phyloP scores from a whole-genome alignment of 129 eudicot species.

The Flaveria bidentis region DNA sequence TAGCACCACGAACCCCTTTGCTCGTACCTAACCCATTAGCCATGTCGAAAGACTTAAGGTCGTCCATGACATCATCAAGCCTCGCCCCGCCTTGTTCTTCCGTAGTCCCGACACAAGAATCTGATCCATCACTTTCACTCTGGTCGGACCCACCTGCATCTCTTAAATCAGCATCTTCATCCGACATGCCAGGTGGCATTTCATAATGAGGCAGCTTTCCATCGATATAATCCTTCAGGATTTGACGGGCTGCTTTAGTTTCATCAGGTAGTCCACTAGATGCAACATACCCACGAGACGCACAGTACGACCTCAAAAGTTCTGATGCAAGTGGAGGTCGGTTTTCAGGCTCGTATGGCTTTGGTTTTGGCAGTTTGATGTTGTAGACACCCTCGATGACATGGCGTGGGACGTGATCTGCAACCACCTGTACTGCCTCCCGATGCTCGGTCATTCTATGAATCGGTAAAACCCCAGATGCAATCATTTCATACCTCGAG shows the following conservation, averaged over 20 bases:
- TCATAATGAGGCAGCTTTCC: conserved; percentile 84
- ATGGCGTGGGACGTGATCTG: conserved; percentile 68
- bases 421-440: conserved; percentile 85
- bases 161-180: conserved; percentile 23
- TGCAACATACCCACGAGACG: conserved; percentile 91
- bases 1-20: conserved; percentile 32
- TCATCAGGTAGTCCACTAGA: conserved; percentile 91
- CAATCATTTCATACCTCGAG: conserved; percentile 94
- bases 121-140: conserved; percentile 45
- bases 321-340: conserved; percentile 82
- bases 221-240: conserved; percentile 85
- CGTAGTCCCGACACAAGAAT: conserved; percentile 11
- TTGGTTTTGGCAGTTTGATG: conserved; percentile 78
- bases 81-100: conserved; percentile 35
- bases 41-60: conserved; percentile 68
- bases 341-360: conserved; percentile 69
- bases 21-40: conserved; percentile 54
- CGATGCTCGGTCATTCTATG: conserved; percentile 89
- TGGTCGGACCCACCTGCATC: conserved; percentile 16
- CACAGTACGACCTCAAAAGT: conserved; percentile 74
- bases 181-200: conserved; percentile 70
- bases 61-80: conserved; percentile 62
- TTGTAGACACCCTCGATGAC: conserved; percentile 64
- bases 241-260: conserved; percentile 75
- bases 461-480: conserved; percentile 88